Percentiles rank a stretch among this genome's conserved stretches.
These are phyloP conservation scores for Aspergillus brunneoviolaceus DNA, from an alignment of 2,329 filamentous ascomycete species.

Conservation along the genomic window DNA sequence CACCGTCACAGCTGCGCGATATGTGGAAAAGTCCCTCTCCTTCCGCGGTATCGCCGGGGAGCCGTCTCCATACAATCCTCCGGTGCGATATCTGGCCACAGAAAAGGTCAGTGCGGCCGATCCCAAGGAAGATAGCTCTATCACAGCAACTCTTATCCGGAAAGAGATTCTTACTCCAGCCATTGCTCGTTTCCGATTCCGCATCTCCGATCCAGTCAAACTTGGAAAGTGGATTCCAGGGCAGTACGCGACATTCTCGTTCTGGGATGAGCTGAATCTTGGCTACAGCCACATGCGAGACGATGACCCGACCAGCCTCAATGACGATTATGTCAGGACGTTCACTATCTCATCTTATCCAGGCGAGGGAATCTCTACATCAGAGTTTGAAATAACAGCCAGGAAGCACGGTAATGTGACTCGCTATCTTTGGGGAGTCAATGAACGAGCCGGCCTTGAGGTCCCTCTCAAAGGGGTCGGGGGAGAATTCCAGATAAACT, in stretches of 20 bases:
- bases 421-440: constrained; percentile 60
- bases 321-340: constrained; percentile 80
- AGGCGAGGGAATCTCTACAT: constrained; percentile 31
- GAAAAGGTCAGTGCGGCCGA: constrained; percentile 49
- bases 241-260: constrained; percentile 76
- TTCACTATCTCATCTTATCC: constrained; percentile 74
- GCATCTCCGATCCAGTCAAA: constrained; percentile 40
- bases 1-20: constrained; percentile 59
- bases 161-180: constrained; percentile 64
- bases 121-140: constrained; percentile 17
- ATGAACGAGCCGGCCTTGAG: constrained; percentile 55
- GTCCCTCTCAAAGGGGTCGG: constrained; percentile 72
- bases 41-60: constrained; percentile 64
- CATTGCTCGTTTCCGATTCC: constrained; percentile 65
- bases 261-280: constrained; percentile 64
- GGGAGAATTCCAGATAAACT: constrained; percentile 57
- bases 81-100: constrained; percentile 61
- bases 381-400: constrained; percentile 70
- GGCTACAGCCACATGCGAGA: constrained; percentile 85
- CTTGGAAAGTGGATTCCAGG: constrained; percentile 62
- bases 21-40: constrained; percentile 64
- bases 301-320: constrained; percentile 73
- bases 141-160: constrained; percentile 57
- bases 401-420: constrained; percentile 70
- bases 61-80: constrained; percentile 76